phyloP scores from a whole-genome alignment of 148 eudicot genomes.

The Chenopodium album region DNA sequence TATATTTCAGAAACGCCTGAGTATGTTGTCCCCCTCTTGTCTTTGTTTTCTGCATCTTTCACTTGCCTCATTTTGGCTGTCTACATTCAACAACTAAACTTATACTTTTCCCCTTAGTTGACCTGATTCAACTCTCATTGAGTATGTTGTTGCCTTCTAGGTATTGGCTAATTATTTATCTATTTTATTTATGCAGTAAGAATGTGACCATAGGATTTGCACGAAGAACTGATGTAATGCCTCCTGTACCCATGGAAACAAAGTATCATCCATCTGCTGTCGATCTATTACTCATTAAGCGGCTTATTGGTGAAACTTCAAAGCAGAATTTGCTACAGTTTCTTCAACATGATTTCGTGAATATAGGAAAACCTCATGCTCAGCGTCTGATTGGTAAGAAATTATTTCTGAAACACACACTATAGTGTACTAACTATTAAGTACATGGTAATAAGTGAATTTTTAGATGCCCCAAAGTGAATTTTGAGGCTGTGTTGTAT shows the following conservation, averaged over 20 bases:
- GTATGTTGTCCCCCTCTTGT: conserved; percentile 42
- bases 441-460: background rate
- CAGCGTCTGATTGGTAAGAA: conserved; percentile 88
- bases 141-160: background rate
- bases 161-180: conserved; percentile 16
- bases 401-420: conserved; percentile 1
- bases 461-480: conserved; percentile 2
- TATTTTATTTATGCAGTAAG: conserved; percentile 51
- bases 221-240: conserved; percentile 97
- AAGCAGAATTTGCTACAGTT: conserved; percentile 81
- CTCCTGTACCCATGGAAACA: conserved; percentile 88
- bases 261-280: conserved; percentile 99
- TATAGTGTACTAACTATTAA: background rate
- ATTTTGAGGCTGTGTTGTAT: background rate
- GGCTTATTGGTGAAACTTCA: conserved; percentile 86
- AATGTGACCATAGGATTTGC: conserved; percentile 82
- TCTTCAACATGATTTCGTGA: conserved; percentile 97
- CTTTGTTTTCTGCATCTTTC: conserved; percentile 28
- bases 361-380: conserved; percentile 82
- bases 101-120: background rate
- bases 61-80: conserved; percentile 11
- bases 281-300: conserved; percentile 93
- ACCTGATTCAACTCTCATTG: background rate
- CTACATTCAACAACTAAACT: background rate
- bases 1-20: conserved; percentile 86